phyloP scores from a whole-genome alignment of 192 early-diverging fungal species.

The Umbelopsis sp. region DNA sequence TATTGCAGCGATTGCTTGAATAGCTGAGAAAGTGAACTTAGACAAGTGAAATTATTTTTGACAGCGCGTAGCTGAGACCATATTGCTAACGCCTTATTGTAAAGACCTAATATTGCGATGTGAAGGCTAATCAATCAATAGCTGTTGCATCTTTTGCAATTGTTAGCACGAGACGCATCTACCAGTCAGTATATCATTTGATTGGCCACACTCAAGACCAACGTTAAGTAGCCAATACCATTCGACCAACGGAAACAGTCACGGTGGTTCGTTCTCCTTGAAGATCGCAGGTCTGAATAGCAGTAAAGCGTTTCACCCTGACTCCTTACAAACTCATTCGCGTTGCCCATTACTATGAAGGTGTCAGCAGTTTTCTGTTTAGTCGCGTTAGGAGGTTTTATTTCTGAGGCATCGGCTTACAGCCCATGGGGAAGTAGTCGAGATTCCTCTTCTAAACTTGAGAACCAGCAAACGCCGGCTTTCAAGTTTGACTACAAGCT shows the following conservation, averaged over 20 bases:
- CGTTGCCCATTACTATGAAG: slow-evolving; percentile 14
- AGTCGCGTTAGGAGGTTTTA: not conserved
- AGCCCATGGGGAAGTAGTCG: not conserved
- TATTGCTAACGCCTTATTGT: too few relatives aligned
- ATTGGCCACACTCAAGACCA: not conserved
- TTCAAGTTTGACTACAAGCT: slow-evolving; percentile 61
- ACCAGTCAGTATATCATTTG: not conserved
- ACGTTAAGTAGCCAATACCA: not conserved
- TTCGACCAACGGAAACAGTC: slow-evolving; percentile 1
- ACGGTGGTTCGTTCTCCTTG: not conserved
- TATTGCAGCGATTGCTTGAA: too few relatives aligned
- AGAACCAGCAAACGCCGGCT: slow-evolving; percentile 20
- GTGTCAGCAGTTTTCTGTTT: not conserved
- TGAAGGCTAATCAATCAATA: too few relatives aligned
- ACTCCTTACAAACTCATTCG: not conserved
- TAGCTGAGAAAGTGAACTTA: too few relatives aligned
- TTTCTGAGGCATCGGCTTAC: not conserved
- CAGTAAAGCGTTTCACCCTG: not conserved
- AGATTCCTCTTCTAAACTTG: not conserved
- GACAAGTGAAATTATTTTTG: too few relatives aligned
- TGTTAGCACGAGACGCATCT: too few relatives aligned
- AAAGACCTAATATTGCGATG: too few relatives aligned
- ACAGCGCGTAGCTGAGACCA: too few relatives aligned
- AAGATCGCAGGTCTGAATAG: not conserved
- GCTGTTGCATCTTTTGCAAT: too few relatives aligned